Evolutionary conservation across 106 monocot genomes (phyloP), one percentile per base, ranked within the genome.

Genomic region (Amphibolis antarctica): DNA sequence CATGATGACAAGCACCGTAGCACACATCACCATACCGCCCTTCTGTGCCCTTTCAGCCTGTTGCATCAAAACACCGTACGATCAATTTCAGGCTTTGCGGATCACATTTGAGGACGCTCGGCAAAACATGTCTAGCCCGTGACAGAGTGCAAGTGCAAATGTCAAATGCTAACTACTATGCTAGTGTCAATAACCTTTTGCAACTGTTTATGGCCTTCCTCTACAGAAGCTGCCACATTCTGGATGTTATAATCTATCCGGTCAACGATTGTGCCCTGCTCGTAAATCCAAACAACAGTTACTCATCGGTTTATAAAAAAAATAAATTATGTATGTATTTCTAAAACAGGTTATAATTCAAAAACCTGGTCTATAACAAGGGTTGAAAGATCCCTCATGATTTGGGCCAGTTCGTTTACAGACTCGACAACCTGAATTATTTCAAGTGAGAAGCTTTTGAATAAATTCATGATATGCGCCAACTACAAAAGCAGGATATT

Each of bases 321-420:
- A 25, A 52, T 30, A 42, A 21, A 49, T n/a, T n/a, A n/a, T n/a
- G 31, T 12, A 53, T 19, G 28, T 9, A 12, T 18, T 67, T 20
- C 36, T 36, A 4, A 7, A 36, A 36, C n/a, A 7, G 36, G 36
- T 36, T 7, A 36, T 7, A 36, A 36, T 36, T 36, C 36, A 36
- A 36, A 15, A 70, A 93, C 93, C 88, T 93, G 93, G 70, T 93
- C 93, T 62, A 93, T 94, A 26, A 94, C 94, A 61, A 89, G 89
- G 28, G 86, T 78, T 9, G 94, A 94, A 49, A 94, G 86, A 75
- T 94, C 94, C 75, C 84, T 89, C 94, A 94, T 94, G 62, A 94
- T 94, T 66, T 86, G 86, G 53, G 94, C 94, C 65, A 94, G 94
- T 48, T 94, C 89, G 48, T 86, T 83, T 12, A 94, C 94, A 28